Evolutionary conservation across 371 early-diverging fungal species (phyloP), one percentile per base, ranked within the genome.

Genomic region (Lichtheimia hyalospora): DNA sequence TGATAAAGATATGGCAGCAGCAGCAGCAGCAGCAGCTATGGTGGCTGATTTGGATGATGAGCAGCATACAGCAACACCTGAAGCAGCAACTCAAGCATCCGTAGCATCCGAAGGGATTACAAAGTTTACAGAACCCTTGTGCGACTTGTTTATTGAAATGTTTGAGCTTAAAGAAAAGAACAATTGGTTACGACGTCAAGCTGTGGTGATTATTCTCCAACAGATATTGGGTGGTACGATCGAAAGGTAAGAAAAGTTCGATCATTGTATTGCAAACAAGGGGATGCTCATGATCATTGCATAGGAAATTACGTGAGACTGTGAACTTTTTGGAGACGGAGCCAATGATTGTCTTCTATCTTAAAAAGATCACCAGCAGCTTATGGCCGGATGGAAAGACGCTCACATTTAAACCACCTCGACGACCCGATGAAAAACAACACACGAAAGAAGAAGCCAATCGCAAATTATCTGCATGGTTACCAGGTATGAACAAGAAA

Each of bases 121-220:
- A 0, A 64, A 69, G 12, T 86, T 88, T 52, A 82, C 90, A 0
- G 92, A 89, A 54, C 85, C 90, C 7, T 61, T 95, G 5, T 83
- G 89, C 62, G 94, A 93, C 59, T 69, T 95, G 43, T 87, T 96
- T 61, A 84, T 92, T 54, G 95, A 95, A 69, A 69, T 92, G 55
- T 96, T 96, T 76, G 95, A 94, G 34, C 74, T 96, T 24, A 88
- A 88, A 66, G 90, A 86, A 55, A 87, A 87, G 61, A 90, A 89
- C 67, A 95, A 93, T 62, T 95, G 93, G 93, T 71, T 95, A 39
- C 77, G 95, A 24, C 82, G 92, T 51, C 91, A 93, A 59, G 94
- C 96, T 0, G 83, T 96, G 12, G 87, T 87, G 5, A 84, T 94
- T 15, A 81, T 95, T 2, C 63, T 95, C 49, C 93, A 94, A 51